Evolutionary conservation across 202 grass and related monocot species (phyloP).

Genomic region (Cymbopogon flexuosus): DNA sequence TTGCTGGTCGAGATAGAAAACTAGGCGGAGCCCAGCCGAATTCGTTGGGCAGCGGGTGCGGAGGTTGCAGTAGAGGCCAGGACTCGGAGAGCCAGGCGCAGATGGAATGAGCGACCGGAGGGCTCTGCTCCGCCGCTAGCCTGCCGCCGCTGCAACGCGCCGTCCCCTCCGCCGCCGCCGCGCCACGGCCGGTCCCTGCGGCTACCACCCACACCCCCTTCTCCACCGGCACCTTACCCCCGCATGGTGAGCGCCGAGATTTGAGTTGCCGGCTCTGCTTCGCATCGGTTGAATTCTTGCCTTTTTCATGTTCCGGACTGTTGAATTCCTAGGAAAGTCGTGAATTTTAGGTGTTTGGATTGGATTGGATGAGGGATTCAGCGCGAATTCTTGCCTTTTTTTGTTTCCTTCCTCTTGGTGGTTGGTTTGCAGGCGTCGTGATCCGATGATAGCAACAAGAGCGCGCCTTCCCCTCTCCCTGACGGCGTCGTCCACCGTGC

Average conservation of each 20-base stretch:
- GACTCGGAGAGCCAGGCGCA: not conserved
- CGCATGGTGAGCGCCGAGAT: slow-evolving; percentile 37
- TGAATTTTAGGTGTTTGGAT: not conserved
- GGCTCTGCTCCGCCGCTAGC: slow-evolving; percentile 36
- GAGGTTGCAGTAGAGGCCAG: slow-evolving; percentile 37
- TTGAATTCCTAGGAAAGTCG: not conserved
- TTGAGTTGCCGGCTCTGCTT: not conserved
- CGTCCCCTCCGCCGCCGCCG: not conserved
- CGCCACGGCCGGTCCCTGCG: slow-evolving; percentile 15
- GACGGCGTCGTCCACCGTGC: slow-evolving; percentile 59
- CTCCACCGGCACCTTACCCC: slow-evolving; percentile 15
- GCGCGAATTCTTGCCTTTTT: not conserved
- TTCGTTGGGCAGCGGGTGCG: slow-evolving; percentile 31
- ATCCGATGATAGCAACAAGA: slow-evolving; percentile 53
- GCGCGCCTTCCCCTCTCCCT: slow-evolving; percentile 53
- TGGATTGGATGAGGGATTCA: not conserved
- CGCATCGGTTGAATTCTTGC: slow-evolving; percentile 13
- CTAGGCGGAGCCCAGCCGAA: slow-evolving; percentile 13
- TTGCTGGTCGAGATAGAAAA: slow-evolving; percentile 16
- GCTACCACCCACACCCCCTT: not conserved
- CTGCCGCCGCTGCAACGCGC: slow-evolving; percentile 24
- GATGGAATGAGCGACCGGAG: slow-evolving; percentile 32
- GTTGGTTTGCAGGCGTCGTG: slow-evolving; percentile 52
- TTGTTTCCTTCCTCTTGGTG: not conserved
- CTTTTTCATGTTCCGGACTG: not conserved